Evolutionary conservation across 2,329 filamentous ascomycete genomes (phyloP).

Genomic region (Botrytis squamosa): DNA sequence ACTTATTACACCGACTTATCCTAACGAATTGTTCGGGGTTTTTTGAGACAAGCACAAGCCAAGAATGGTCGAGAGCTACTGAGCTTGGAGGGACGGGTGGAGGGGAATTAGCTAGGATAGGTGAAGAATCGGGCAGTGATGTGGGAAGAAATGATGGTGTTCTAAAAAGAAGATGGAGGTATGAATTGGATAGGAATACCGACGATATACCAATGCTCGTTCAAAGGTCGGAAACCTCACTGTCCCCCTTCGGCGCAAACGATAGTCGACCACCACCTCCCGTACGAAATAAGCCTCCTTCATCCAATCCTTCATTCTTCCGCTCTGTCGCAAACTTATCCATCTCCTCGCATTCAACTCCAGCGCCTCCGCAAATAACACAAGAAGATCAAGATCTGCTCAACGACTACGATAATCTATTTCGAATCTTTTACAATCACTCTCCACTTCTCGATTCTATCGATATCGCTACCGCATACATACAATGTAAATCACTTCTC

Average conservation of each 20-base stretch:
- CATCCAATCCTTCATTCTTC: constrained; percentile 71
- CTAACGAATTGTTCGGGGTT: constrained; percentile 89
- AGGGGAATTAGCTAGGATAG: constrained; percentile 52
- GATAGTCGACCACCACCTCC: constrained; percentile 47
- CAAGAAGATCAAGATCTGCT: constrained; percentile 72
- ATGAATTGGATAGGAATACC: constrained; percentile 76
- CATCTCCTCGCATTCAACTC: constrained; percentile 50
- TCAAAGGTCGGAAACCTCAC: constrained; percentile 60
- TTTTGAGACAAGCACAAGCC: constrained; percentile 82
- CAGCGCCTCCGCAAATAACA: constrained; percentile 45
- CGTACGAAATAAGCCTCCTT: constrained; percentile 59
- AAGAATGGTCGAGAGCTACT: constrained; percentile 63
- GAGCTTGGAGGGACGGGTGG: constrained; percentile 37
- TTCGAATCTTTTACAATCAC: constrained; percentile 95
- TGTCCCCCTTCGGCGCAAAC: constrained; percentile 57
- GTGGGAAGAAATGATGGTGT: constrained; percentile 33
- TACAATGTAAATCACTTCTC: constrained; percentile 89
- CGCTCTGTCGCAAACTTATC: constrained; percentile 82
- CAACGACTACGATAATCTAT: constrained; percentile 92
- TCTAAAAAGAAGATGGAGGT: constrained; percentile 67
- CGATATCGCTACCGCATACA: constrained; percentile 89
- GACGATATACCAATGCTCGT: constrained; percentile 86
- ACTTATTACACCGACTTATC: constrained; percentile 84
- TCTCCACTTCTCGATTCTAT: constrained; percentile 76
- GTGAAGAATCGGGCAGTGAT: constrained; percentile 46